Base-by-base conservation (phyloP, 148 eudicot genomes). In the Arbutus unedo region DNA sequence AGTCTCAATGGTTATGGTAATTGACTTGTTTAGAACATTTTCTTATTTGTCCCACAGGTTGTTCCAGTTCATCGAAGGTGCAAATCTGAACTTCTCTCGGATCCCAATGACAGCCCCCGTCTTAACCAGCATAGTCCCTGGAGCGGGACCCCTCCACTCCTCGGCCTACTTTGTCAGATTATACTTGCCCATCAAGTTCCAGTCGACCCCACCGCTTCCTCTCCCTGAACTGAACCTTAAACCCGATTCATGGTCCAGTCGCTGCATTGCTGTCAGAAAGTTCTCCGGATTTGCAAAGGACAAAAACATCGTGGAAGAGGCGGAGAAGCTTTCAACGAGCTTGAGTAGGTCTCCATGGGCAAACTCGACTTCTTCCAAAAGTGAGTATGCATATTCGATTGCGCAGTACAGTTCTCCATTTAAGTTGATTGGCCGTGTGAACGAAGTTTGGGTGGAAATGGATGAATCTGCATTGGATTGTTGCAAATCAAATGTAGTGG, bases 271-370 rank as follows among this genome's bases (percentile, higher is more conserved):
- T 10, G 93, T 93, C 13, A 85, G 97, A 76, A 87, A 88, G 82
- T 95, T 95, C 76, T 90, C 93, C 0, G 97, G 96, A 18, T 95
- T 91, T 79, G 97, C 98, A 0, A 90, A 88, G 87, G 98, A 95
- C 15, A 51, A 23, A 57, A 93, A 95, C 84, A 85, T 92, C 43
- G 90, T 87, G 21, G 77, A 78, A 23, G 96, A 95, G 85, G 94
- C 92, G 0, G 89, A 90, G 83, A 90, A 90, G 74, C 89, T 95
- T 72, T 90, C 93, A 41, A 57, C 88, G 60, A 95, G 96, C 88
- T 89, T 93, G 88, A 92, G 90, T 82, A 90, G 77, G 85, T 92
- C 97, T 68, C 88, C 81, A 21, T 95, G 95, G 96, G 92, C 90
- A 60, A 89, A 93, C 76, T 82, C 89, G 4, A 93, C 92, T 57